Conservation (phyloP, 2,329 filamentous ascomycete genomes). For the Proliferodiscus dingleyae region DNA sequence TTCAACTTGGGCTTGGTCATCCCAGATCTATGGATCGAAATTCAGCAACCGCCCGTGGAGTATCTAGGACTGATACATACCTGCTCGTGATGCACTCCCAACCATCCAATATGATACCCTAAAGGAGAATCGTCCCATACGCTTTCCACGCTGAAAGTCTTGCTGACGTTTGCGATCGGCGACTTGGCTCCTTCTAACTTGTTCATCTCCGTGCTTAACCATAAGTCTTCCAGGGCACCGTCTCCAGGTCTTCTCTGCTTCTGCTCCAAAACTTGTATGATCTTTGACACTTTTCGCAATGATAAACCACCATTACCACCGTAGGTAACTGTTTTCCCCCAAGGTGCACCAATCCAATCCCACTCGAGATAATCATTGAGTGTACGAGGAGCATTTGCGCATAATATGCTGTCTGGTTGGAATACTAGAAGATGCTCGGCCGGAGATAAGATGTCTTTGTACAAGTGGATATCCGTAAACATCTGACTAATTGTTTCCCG, state of each 20-base stretch:
- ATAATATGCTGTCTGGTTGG: constrained; percentile 51
- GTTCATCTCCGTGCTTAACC: constrained; percentile 33
- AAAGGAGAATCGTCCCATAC: constrained; percentile 45
- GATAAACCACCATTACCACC: constrained; percentile 30
- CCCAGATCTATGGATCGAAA: constrained; percentile 41
- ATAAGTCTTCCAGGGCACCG: constrained; percentile 49
- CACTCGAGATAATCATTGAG: constrained; percentile 49
- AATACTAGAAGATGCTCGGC: constrained; percentile 52
- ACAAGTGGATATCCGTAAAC: constrained; percentile 48
- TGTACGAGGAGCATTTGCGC: constrained; percentile 45
- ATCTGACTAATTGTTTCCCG: constrained; percentile 45
- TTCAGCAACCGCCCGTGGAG: constrained; percentile 15
- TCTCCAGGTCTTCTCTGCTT: constrained; percentile 38
- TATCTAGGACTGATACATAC: constrained; percentile 27
- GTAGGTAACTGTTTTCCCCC: constrained; percentile 19
- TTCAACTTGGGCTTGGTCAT: constrained; percentile 38
- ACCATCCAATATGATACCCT: constrained; percentile 45
- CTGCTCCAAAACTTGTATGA: constrained; percentile 21
- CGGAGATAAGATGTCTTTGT: constrained; percentile 44
- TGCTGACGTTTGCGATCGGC: constrained; percentile 27
- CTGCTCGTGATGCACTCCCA: constrained; percentile 38
- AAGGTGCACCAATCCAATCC: constrained; percentile 39
- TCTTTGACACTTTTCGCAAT: constrained; percentile 23
- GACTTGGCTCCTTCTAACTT: constrained; percentile 27
- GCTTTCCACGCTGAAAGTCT: constrained; percentile 45